A percentile compares a stretch with the other conserved stretches of the same genome.
phyloP scores from a whole-genome alignment of 2,329 filamentous ascomycete genomes.

The Colletotrichum sp. region DNA sequence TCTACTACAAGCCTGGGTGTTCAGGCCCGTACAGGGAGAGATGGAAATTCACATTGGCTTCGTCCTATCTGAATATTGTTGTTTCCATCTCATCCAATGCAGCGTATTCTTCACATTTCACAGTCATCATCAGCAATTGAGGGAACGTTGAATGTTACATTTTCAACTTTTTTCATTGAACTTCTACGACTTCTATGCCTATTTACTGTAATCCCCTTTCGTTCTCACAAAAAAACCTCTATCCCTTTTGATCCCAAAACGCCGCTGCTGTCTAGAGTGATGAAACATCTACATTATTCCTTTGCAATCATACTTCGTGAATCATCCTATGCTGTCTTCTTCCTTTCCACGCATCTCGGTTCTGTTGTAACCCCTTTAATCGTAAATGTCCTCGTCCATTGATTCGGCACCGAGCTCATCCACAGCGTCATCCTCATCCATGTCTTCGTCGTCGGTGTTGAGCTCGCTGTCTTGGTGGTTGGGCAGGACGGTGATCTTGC shows the following conservation, averaged over 20 bases:
- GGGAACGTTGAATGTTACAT: no score
- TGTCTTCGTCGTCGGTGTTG: constrained; percentile 65
- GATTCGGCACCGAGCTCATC: constrained; percentile 68
- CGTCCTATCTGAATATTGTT: background rate
- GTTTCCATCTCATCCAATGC: background rate
- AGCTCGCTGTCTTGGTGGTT: constrained; percentile 75
- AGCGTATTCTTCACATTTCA: no score
- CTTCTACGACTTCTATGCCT: background rate
- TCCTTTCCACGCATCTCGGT: background rate
- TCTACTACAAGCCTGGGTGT: background rate
- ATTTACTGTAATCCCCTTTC: background rate
- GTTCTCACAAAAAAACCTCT: background rate
- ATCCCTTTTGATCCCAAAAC: background rate
- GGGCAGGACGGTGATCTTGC: constrained; percentile 78
- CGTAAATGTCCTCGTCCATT: constrained; percentile 63
- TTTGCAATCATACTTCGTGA: background rate
- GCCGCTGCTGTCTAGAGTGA: background rate
- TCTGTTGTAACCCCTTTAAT: constrained; percentile 29
- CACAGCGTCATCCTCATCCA: constrained; percentile 74
- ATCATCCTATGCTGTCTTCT: background rate
- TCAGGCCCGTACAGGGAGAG: background rate
- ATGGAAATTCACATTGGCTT: background rate
- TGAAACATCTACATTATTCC: background rate
- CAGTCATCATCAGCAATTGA: background rate
- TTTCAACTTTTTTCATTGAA: background rate